Evolutionary conservation across 345 rosid genomes (phyloP).

Genomic region (Mangifera indica): DNA sequence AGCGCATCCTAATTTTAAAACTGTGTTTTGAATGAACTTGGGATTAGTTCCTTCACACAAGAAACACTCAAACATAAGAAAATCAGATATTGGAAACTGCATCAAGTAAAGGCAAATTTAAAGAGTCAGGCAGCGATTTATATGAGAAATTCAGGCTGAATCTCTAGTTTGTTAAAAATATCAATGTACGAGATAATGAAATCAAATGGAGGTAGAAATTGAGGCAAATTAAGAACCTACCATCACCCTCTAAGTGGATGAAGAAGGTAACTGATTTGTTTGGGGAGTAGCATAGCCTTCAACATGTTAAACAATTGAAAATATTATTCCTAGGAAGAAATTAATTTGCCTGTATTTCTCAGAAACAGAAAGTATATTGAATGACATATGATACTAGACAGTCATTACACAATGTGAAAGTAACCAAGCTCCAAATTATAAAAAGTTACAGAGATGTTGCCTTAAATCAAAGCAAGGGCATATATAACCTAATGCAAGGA

Average conservation of each 20-base stretch:
- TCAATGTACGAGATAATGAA: no score
- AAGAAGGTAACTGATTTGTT: background rate
- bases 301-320: background rate
- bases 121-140: no score
- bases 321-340: background rate
- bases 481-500: background rate
- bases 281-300: background rate
- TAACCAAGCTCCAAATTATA: background rate
- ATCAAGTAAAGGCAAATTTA: background rate
- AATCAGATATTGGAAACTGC: background rate
- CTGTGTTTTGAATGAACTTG: background rate
- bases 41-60: background rate
- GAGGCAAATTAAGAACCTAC: background rate
- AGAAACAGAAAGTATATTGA: constrained; percentile 15
- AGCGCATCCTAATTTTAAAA: background rate
- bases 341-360: background rate
- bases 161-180: background rate
- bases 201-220: background rate
- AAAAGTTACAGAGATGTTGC: constrained; percentile 1
- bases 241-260: background rate
- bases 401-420: background rate
- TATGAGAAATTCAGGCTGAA: background rate
- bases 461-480: background rate
- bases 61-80: background rate
- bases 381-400: background rate